A percentile compares a stretch with the other conserved stretches of the same genome.
Evolutionary conservation across 352 stramenopile genomes (phyloP).

Genomic region (Phytopythium vexans): DNA sequence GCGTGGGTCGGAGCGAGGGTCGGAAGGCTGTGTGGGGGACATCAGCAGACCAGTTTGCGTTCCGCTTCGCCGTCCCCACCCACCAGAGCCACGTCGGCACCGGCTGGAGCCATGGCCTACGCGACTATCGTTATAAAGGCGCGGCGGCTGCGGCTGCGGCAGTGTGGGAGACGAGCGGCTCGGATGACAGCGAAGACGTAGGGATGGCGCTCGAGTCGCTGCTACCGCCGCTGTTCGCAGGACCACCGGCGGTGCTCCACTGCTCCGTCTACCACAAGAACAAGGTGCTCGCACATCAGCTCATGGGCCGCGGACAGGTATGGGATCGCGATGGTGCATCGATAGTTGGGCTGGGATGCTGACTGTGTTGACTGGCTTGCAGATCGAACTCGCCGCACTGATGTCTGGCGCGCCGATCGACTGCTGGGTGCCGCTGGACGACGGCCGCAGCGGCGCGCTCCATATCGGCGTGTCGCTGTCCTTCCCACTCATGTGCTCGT

Average conservation of each 20-base stretch:
- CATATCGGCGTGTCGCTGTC: slow-evolving; percentile 63
- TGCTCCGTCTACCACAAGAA: slow-evolving; percentile 80
- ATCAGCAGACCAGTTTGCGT: slow-evolving; percentile 55
- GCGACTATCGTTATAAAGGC: too few species aligned
- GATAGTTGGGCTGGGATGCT: not conserved
- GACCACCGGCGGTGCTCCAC: slow-evolving; percentile 50
- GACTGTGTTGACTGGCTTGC: not conserved
- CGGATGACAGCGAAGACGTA: slow-evolving; percentile 24
- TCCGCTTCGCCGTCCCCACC: slow-evolving; percentile 76
- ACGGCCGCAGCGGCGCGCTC: slow-evolving; percentile 47
- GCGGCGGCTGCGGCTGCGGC: slow-evolving; percentile 18
- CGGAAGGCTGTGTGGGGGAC: slow-evolving; percentile 54
- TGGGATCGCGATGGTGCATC: not conserved
- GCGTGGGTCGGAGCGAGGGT: slow-evolving; percentile 36
- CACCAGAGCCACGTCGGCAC: slow-evolving; percentile 41
- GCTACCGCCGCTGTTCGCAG: slow-evolving; percentile 58
- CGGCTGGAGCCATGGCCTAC: too few species aligned
- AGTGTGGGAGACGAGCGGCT: slow-evolving; percentile 42
- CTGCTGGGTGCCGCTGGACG: slow-evolving; percentile 65
- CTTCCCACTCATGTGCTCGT: slow-evolving; percentile 82
- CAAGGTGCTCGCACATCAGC: slow-evolving; percentile 71
- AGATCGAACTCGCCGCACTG: slow-evolving; percentile 51
- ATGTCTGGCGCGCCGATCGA: slow-evolving; percentile 64
- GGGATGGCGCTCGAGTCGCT: slow-evolving; percentile 50
- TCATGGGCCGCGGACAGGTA: slow-evolving; percentile 70